Percentiles rank a stretch among this genome's conserved stretches.
Evolutionary conservation across 768 basidiomycete genomes (phyloP).

Genomic region (Termitomyces sp.): DNA sequence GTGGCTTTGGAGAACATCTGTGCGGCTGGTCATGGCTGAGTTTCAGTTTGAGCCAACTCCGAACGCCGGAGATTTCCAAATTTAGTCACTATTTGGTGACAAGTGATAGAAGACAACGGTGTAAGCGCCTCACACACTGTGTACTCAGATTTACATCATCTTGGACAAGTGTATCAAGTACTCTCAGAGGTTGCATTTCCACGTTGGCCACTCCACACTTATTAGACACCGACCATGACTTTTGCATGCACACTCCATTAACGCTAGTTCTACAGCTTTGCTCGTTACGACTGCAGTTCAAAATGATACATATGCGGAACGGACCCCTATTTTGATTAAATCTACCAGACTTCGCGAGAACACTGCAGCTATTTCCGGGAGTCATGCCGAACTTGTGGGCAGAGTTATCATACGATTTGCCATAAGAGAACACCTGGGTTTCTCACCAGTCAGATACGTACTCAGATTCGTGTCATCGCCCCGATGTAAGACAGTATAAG

Average conservation of each 20-base stretch:
- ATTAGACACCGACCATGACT: neutral
- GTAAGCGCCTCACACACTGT: too few relatives aligned
- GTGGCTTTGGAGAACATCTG: neutral
- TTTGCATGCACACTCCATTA: too few relatives aligned
- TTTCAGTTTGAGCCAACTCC: too few relatives aligned
- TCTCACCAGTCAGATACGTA: neutral
- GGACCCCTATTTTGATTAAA: neutral
- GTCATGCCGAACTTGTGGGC: neutral
- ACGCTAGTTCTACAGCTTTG: too few relatives aligned
- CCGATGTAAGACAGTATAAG: neutral
- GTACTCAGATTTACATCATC: too few relatives aligned
- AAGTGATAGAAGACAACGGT: too few relatives aligned
- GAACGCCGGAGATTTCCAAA: too few relatives aligned
- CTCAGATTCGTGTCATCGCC: constrained; percentile 1
- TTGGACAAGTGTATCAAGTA: too few relatives aligned
- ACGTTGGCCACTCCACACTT: neutral
- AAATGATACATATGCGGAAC: too few relatives aligned
- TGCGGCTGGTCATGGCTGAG: neutral
- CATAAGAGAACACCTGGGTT: neutral
- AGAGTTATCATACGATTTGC: neutral
- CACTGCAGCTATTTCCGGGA: neutral
- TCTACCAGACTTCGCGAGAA: neutral
- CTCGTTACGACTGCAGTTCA: too few relatives aligned
- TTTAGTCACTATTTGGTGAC: too few relatives aligned
- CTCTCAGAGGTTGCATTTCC: too few relatives aligned